Evolutionary conservation across 192 early-diverging fungal genomes (phyloP), one percentile per base, ranked within the genome.

Genomic region (Coemansia sp.): DNA sequence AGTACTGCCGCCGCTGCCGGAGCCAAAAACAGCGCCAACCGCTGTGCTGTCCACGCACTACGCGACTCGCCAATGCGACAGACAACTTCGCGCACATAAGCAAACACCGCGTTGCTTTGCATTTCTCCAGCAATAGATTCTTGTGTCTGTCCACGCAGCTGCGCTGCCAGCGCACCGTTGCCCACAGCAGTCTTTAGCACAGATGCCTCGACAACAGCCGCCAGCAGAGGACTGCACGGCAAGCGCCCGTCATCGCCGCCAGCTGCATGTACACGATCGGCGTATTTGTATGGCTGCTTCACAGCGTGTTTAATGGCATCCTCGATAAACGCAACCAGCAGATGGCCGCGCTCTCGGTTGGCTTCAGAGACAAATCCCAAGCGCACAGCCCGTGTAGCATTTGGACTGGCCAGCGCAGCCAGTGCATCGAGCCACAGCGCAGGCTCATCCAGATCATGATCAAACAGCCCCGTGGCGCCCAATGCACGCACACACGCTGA

Each of bases 371-470:
- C 50, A 39, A 41, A 37, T 19, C 61, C 0, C 56, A 75, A 51
- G n/a, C 62, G 62, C 24, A 39, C 27, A n/a, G 38, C 43, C 15
- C 73, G 65, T 22, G 17, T 29, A 1, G 78, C 72, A n/a, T 69
- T 63, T 2, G 78, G 68, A n/a, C 72, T 75, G 4, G 47, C 56
- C 62, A 75, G 23, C 43, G 59, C 55, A 11, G 77, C 72, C 53
- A 81, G 69, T 12, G 78, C 65, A n/a, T 71, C 72, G 7, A 81
- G 69, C 78, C 78, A 81, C 55, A 67, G 70, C 21, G 38, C 38
- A 15, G 73, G 65, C 63, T 81, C 78, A 2, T 17, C 50, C 4
- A 55, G 4, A 21, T 79, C 76, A 23, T 81, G 72, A 24, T 74
- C 66, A 60, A 81, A 81, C 58, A 81, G 56, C 10, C 69, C 73